Conservation (phyloP, 2,329 filamentous ascomycete species). For the Setomelanomma holmii region DNA sequence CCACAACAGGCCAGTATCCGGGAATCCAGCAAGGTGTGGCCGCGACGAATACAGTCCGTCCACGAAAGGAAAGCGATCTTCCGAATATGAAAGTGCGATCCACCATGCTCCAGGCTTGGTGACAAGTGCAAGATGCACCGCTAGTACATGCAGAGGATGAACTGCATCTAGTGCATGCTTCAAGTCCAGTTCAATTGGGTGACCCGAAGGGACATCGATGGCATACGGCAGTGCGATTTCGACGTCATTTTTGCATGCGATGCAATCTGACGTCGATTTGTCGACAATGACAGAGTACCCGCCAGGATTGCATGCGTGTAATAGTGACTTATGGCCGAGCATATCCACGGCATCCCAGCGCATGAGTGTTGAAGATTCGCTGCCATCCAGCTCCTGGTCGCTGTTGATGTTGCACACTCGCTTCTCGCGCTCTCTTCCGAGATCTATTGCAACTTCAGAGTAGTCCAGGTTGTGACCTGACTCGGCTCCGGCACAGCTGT, state of each 20-base stretch:
- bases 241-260: conserved; percentile 46
- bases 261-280: conserved; percentile 49
- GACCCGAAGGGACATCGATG: conserved; percentile 16
- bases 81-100: conserved; percentile 50
- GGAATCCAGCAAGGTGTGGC: conserved; percentile 41
- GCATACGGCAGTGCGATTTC: conserved; percentile 40
- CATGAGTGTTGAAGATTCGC: conserved; percentile 21
- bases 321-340: conserved; percentile 43
- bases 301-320: conserved; percentile 25
- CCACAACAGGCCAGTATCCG: conserved; percentile 49
- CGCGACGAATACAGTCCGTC: conserved; percentile 1
- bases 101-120: conserved; percentile 47
- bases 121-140: conserved; percentile 49
- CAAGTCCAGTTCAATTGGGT: conserved; percentile 1
- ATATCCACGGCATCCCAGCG: conserved; percentile 45
- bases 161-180: conserved; percentile 24
- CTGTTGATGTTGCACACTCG: conserved; percentile 25
- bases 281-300: conserved; percentile 46
- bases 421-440: conserved; percentile 40
- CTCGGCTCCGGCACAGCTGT: conserved; percentile 34
- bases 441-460: conserved; percentile 42
- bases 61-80: conserved; percentile 50
- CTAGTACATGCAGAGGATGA: conserved; percentile 49
- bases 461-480: conserved; percentile 51
- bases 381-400: not conserved